phyloP scores from a whole-genome alignment of 2,329 filamentous ascomycete genomes.

The Curvularia sp. region DNA sequence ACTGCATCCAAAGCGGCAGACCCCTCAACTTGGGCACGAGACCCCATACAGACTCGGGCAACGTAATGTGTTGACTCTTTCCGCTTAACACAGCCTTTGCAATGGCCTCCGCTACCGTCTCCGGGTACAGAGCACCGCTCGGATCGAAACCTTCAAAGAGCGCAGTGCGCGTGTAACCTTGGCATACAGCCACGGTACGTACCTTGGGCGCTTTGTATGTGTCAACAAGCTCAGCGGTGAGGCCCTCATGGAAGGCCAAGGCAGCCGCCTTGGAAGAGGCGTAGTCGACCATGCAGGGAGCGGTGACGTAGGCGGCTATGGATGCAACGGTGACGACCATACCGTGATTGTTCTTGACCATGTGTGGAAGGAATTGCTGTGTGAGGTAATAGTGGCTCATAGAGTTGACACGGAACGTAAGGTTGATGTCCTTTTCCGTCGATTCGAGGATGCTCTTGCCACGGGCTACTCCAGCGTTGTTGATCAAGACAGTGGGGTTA shows the following conservation, averaged over 20 bases:
- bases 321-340: slow-evolving; percentile 76
- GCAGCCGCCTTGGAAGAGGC: slow-evolving; percentile 70
- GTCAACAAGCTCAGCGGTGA: slow-evolving; percentile 53
- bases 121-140: slow-evolving; percentile 61
- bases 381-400: slow-evolving; percentile 72
- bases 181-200: slow-evolving; percentile 71
- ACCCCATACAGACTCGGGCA: slow-evolving; percentile 56
- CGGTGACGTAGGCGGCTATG: slow-evolving; percentile 66
- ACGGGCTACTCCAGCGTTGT: slow-evolving; percentile 72
- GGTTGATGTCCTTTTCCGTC: slow-evolving; percentile 65
- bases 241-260: slow-evolving; percentile 71
- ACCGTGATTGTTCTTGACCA: slow-evolving; percentile 71
- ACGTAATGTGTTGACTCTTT: slow-evolving; percentile 63
- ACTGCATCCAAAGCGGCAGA: slow-evolving; percentile 70
- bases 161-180: slow-evolving; percentile 67
- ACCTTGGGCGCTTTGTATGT: slow-evolving; percentile 69
- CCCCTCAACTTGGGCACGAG: slow-evolving; percentile 53
- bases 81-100: slow-evolving; percentile 67
- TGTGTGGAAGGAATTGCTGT: slow-evolving; percentile 71
- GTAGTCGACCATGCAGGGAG: slow-evolving; percentile 73
- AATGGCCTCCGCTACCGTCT: slow-evolving; percentile 70
- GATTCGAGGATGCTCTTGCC: slow-evolving; percentile 68
- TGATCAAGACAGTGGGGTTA: slow-evolving; percentile 73
- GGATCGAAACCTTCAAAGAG: slow-evolving; percentile 66
- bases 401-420: slow-evolving; percentile 76